These are phyloP conservation scores for Neopestalotiopsis sp. DNA, from an alignment of 2,329 filamentous ascomycete species.

Conservation along the genomic window DNA sequence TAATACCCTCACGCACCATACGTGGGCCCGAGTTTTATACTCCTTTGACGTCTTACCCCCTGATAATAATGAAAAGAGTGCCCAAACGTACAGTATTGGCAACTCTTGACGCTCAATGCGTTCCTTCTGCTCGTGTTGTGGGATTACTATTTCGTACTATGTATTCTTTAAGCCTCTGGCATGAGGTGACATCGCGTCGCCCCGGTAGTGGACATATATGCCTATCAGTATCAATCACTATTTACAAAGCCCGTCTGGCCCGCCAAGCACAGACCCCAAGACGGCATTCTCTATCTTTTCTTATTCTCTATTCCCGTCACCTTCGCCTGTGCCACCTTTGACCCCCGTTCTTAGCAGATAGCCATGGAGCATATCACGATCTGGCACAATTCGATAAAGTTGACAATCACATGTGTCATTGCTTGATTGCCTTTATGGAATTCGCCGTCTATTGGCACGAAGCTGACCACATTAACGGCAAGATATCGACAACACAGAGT, in stretches of 20 bases:
- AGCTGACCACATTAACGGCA: too few relatives aligned
- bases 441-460: not conserved
- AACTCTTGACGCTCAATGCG: not conserved
- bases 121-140: not conserved
- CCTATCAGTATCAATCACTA: not conserved
- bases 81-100: not conserved
- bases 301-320: not conserved
- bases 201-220: not conserved
- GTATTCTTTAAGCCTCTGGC: constrained; percentile 3
- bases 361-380: not conserved
- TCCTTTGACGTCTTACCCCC: not conserved
- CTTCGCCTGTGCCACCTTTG: constrained; percentile 1
- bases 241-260: not conserved
- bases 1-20: not conserved
- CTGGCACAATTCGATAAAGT: not conserved
- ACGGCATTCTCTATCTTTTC: constrained; percentile 1
- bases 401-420: not conserved
- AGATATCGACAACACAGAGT: too few relatives aligned
- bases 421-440: not conserved
- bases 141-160: not conserved
- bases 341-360: constrained; percentile 3
- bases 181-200: constrained; percentile 13
- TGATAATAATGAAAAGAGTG: not conserved
- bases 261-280: not conserved
- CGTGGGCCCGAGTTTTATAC: not conserved